These are phyloP conservation scores for Hygrophila difformis DNA, from an alignment of 257 asterid genomes.

Conservation along the genomic window DNA sequence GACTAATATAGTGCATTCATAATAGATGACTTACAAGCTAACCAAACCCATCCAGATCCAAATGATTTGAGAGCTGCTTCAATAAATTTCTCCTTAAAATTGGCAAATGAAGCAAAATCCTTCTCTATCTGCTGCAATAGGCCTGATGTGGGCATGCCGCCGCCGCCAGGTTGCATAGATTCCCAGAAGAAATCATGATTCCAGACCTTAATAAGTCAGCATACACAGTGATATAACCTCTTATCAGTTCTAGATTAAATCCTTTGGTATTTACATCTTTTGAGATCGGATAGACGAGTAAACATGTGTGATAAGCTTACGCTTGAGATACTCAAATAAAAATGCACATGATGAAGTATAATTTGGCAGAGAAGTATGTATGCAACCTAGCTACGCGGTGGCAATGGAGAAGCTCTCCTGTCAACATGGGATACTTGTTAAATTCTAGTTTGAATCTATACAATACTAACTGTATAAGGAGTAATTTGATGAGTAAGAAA, in stretches of 20 bases:
- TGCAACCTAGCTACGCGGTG: not conserved
- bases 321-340: too few relatives aligned
- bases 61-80: slow-evolving; percentile 64
- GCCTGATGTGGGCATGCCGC: slow-evolving; percentile 60
- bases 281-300: too few relatives aligned
- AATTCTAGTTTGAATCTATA: not conserved
- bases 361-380: slow-evolving; percentile 2
- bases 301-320: too few relatives aligned
- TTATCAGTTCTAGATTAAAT: slow-evolving; percentile 10
- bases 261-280: slow-evolving; percentile 1
- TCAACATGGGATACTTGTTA: not conserved
- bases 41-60: slow-evolving; percentile 97
- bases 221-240: slow-evolving; percentile 13
- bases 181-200: slow-evolving; percentile 98
- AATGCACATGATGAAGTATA: slow-evolving; percentile 1
- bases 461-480: not conserved
- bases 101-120: slow-evolving; percentile 73
- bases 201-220: slow-evolving; percentile 55
- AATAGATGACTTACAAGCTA: slow-evolving; percentile 66
- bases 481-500: too few relatives aligned
- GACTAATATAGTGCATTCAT: too few relatives aligned
- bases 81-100: slow-evolving; percentile 61
- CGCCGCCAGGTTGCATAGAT: slow-evolving; percentile 94
- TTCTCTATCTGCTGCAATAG: slow-evolving; percentile 79
- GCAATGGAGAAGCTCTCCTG: not conserved